These are phyloP conservation scores for Chalciporus sphaerocephalus DNA, from an alignment of 768 basidiomycete species.

Conservation along the genomic window DNA sequence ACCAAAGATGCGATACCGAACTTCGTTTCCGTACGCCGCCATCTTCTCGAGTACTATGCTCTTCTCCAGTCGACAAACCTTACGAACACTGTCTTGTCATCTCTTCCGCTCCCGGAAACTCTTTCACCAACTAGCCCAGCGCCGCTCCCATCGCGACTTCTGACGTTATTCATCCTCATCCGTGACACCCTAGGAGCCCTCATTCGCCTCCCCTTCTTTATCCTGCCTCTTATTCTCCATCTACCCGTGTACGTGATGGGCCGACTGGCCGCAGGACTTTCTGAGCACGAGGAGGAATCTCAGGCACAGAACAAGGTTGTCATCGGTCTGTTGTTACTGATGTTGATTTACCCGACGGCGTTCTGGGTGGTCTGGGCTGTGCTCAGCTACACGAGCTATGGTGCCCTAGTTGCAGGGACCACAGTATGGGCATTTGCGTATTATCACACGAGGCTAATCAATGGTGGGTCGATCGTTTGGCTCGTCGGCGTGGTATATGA, in stretches of 20 bases:
- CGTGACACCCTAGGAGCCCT: conserved; percentile 71
- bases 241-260: conserved; percentile 83
- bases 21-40: conserved; percentile 56
- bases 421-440: conserved; percentile 74
- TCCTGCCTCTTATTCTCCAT: conserved; percentile 80
- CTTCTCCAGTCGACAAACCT: conserved; percentile 77
- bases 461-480: conserved; percentile 51
- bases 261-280: conserved; percentile 66
- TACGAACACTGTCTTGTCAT: conserved; percentile 79
- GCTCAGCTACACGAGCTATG: conserved; percentile 68
- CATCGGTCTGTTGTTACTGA: conserved; percentile 71
- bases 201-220: conserved; percentile 81
- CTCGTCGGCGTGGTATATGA: conserved; percentile 21
- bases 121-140: conserved; percentile 76
- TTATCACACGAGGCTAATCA: conserved; percentile 84
- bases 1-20: conserved; percentile 58
- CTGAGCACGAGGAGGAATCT: conserved; percentile 86
- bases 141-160: conserved; percentile 73
- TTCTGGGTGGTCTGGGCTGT: conserved; percentile 87
- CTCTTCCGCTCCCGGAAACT: conserved; percentile 77
- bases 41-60: conserved; percentile 84
- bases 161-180: conserved; percentile 72
- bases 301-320: conserved; percentile 97
- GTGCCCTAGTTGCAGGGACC: conserved; percentile 64
- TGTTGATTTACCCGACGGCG: conserved; percentile 74